Conservation (phyloP, 805 yeast genomes). For the Ogataea methanolica region DNA sequence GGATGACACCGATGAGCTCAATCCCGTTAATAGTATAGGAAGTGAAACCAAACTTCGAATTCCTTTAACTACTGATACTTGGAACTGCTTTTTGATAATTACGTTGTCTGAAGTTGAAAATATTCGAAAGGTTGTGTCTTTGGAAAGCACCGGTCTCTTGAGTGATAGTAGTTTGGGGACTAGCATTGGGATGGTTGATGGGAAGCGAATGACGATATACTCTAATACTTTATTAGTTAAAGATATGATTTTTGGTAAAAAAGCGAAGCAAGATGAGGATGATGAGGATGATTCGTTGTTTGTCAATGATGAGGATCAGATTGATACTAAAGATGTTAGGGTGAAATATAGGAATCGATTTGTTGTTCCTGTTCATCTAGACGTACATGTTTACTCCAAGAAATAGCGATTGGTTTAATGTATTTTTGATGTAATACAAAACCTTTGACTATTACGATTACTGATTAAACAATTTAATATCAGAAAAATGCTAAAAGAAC, state of each 20-base stretch:
- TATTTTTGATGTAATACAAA: neutral
- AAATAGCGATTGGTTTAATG: neutral
- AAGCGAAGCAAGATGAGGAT: neutral
- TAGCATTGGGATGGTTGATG: neutral
- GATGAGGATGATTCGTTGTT: neutral
- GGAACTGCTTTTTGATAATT: constrained; percentile 23
- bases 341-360: constrained; percentile 16
- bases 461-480: neutral
- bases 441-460: neutral
- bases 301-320: constrained; percentile 2
- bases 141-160: neutral
- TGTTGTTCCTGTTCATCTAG: constrained; percentile 17
- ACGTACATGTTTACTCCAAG: constrained; percentile 23
- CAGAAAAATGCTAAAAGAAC: neutral
- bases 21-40: neutral
- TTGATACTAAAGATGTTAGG: constrained; percentile 12
- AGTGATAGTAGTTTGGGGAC: neutral
- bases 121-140: constrained; percentile 3
- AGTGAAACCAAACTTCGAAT: constrained; percentile 8
- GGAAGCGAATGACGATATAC: neutral
- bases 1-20: neutral
- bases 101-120: constrained; percentile 16
- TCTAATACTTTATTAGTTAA: constrained; percentile 12
- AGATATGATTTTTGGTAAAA: constrained; percentile 7
- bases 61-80: constrained; percentile 19